A percentile compares a stretch with the other conserved stretches of the same genome.
These are phyloP conservation scores for Leptographium wingfieldii DNA, from an alignment of 2,329 filamentous ascomycete genomes.

Conservation along the genomic window DNA sequence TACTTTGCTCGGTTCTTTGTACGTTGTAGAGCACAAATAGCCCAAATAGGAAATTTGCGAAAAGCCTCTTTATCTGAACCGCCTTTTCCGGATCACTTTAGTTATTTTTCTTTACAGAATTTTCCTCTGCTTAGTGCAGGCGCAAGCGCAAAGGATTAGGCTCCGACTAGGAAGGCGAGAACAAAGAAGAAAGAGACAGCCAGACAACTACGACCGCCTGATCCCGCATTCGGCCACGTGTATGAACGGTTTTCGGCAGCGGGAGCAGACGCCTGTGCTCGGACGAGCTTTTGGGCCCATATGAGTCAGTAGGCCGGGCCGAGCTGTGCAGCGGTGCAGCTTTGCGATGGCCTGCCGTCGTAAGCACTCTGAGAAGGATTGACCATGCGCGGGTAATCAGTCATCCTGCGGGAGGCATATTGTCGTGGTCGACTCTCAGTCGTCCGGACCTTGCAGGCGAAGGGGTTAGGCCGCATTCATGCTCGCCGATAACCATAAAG, in stretches of 20 bases:
- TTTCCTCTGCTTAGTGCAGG: background rate
- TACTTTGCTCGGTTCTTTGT: background rate
- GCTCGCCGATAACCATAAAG: background rate
- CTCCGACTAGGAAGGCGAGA: background rate
- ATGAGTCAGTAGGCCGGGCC: background rate
- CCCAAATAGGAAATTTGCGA: background rate
- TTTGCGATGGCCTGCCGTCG: background rate
- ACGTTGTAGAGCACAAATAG: background rate
- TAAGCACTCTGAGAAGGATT: too few relatives aligned
- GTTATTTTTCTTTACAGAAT: background rate
- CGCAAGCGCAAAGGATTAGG: background rate
- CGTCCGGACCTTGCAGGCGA: background rate
- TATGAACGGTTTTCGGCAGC: background rate
- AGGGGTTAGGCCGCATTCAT: background rate
- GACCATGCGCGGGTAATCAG: too few relatives aligned
- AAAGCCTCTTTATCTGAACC: background rate
- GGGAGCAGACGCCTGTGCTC: background rate
- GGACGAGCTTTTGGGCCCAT: background rate
- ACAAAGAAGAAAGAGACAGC: background rate
- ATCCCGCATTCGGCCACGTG: background rate
- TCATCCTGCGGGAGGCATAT: background rate
- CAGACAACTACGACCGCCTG: background rate
- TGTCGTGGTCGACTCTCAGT: background rate
- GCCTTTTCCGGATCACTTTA: background rate
- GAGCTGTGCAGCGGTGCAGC: background rate